A percentile compares a stretch with the other conserved stretches of the same genome.
These are phyloP conservation scores for Fusarium continuum DNA, from an alignment of 2,329 filamentous ascomycete genomes.

Conservation along the genomic window DNA sequence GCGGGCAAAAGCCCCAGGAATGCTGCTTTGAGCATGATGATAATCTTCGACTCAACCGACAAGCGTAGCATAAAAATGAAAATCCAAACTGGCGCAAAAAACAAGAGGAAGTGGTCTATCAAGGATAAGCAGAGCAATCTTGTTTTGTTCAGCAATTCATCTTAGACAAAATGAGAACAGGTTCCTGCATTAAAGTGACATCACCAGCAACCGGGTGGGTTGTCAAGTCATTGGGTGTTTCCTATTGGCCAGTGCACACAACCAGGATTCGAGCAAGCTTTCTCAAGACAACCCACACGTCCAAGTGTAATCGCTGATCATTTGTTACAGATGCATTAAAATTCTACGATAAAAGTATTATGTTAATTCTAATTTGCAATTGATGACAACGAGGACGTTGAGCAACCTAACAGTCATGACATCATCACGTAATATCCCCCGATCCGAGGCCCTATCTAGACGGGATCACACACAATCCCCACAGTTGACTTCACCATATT, in stretches of 20 bases:
- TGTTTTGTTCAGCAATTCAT: slow-evolving; percentile 17
- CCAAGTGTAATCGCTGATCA: slow-evolving; percentile 1
- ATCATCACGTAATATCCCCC: slow-evolving; percentile 18
- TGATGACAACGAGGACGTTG: neutral
- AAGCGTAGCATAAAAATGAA: neutral
- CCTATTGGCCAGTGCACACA: slow-evolving; percentile 15
- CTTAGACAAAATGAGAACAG: slow-evolving; percentile 14
- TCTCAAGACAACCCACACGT: slow-evolving; percentile 14
- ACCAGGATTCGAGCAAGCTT: slow-evolving; percentile 23
- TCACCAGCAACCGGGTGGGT: slow-evolving; percentile 16
- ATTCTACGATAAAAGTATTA: neutral
- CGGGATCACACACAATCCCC: slow-evolving; percentile 11
- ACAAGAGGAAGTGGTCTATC: neutral
- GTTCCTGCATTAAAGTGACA: slow-evolving; percentile 37
- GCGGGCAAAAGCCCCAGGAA: slow-evolving; percentile 38
- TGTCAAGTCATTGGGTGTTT: slow-evolving; percentile 8
- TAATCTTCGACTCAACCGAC: neutral
- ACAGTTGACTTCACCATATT: slow-evolving; percentile 1
- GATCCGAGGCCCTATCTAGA: slow-evolving; percentile 1
- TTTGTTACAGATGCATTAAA: slow-evolving; percentile 14
- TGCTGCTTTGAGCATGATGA: slow-evolving; percentile 31
- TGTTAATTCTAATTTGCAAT: neutral
- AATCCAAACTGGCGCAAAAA: neutral
- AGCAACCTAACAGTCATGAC: slow-evolving; percentile 20
- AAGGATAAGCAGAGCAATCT: neutral